Percentiles rank a stretch among this genome's conserved stretches.
phyloP scores from a whole-genome alignment of 768 basidiomycete genomes.

The Termitomyces sp. region DNA sequence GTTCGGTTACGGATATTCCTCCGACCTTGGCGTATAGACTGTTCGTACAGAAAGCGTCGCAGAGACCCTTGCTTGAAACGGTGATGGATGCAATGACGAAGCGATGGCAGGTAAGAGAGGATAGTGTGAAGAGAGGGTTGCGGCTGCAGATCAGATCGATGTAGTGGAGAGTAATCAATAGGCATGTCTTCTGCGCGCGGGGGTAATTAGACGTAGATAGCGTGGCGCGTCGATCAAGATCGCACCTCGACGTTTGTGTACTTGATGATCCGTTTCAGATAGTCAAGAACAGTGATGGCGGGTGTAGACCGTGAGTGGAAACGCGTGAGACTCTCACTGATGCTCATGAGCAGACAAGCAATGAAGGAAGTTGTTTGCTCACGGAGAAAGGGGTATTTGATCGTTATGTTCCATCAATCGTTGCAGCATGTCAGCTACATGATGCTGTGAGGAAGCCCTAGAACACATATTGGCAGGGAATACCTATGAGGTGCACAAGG shows the following conservation, averaged over 20 bases:
- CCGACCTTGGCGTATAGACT: slow-evolving; percentile 94
- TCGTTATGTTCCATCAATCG: slow-evolving; percentile 96
- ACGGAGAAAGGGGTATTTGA: slow-evolving; percentile 86
- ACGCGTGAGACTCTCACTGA: slow-evolving; percentile 84
- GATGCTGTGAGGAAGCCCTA: slow-evolving; percentile 11
- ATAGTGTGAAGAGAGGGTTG: slow-evolving; percentile 84
- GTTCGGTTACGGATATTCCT: slow-evolving; percentile 85
- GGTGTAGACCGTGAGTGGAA: slow-evolving; percentile 96
- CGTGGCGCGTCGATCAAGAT: background rate
- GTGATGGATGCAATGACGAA: slow-evolving; percentile 94
- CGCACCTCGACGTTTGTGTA: slow-evolving; percentile 95
- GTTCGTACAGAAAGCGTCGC: slow-evolving; percentile 95
- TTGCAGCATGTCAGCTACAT: slow-evolving; percentile 90
- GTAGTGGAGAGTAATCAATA: slow-evolving; percentile 81
- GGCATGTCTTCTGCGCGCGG: slow-evolving; percentile 58
- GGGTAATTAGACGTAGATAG: background rate
- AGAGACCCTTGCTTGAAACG: slow-evolving; percentile 90
- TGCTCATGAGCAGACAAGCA: slow-evolving; percentile 14
- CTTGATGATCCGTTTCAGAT: slow-evolving; percentile 87
- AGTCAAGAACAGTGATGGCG: slow-evolving; percentile 84
- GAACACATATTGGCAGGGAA: slow-evolving; percentile 15
- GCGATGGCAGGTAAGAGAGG: slow-evolving; percentile 95
- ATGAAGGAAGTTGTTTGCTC: slow-evolving; percentile 27
- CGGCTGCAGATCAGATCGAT: slow-evolving; percentile 92
- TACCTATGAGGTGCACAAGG: slow-evolving; percentile 87